phyloP scores from a whole-genome alignment of 2,329 filamentous ascomycete species.

The Neospermospora avenae region DNA sequence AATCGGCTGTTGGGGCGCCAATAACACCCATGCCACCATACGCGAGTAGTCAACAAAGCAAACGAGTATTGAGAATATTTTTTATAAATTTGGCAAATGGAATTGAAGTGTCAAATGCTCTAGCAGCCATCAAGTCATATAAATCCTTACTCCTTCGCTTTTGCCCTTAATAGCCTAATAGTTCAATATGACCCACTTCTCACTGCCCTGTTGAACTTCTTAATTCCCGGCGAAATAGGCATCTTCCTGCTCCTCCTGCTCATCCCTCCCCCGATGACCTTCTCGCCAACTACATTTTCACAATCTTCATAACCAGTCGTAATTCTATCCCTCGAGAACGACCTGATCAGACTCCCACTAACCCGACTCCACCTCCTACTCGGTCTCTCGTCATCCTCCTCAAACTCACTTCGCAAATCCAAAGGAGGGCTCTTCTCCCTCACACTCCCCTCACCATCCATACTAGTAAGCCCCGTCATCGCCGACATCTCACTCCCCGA shows the following conservation, averaged over 20 bases:
- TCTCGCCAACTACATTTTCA: background rate
- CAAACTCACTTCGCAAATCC: background rate
- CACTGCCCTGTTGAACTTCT: slow-evolving; percentile 1
- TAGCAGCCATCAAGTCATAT: too few species aligned
- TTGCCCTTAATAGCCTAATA: too few species aligned
- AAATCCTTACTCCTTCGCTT: too few species aligned
- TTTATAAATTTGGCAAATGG: too few species aligned
- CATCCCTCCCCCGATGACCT: background rate
- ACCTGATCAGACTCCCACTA: background rate
- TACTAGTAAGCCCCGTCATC: background rate
- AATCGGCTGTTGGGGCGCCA: too few species aligned
- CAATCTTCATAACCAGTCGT: background rate
- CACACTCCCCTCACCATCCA: background rate
- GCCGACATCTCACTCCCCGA: background rate
- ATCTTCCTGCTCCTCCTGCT: slow-evolving; percentile 4
- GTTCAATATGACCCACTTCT: background rate
- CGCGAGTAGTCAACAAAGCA: too few species aligned
- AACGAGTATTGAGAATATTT: too few species aligned
- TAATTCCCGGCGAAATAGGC: background rate
- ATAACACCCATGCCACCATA: too few species aligned
- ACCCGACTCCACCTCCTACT: background rate
- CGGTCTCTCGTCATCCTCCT: background rate
- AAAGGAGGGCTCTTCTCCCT: background rate
- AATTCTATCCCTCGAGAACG: background rate
- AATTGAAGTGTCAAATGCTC: too few species aligned